Evolutionary conservation across 2,329 filamentous ascomycete species (phyloP).

Genomic region (Taxawa tesnikishii): DNA sequence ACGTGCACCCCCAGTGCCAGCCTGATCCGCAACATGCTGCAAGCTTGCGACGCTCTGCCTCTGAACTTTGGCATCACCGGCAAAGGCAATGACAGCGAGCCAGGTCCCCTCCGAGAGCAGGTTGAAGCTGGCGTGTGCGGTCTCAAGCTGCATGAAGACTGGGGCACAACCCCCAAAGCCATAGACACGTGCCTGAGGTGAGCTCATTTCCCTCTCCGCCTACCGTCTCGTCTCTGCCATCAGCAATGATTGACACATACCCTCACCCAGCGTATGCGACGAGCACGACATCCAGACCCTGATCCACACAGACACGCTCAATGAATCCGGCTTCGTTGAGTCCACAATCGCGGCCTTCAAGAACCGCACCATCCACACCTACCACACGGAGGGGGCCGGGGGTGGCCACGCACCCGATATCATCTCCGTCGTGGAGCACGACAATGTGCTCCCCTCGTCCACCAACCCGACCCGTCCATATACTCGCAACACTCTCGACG

Average conservation of each 20-base stretch:
- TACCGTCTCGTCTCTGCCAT: no score
- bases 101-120: slow-evolving; percentile 63
- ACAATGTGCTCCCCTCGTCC: slow-evolving; percentile 77
- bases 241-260: no score
- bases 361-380: slow-evolving; percentile 82
- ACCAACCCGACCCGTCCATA: slow-evolving; percentile 90
- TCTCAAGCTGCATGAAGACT: slow-evolving; percentile 91
- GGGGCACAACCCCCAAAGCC: slow-evolving; percentile 81
- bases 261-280: slow-evolving; percentile 70
- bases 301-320: slow-evolving; percentile 92
- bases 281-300: slow-evolving; percentile 85
- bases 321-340: slow-evolving; percentile 95
- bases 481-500: slow-evolving; percentile 84
- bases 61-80: slow-evolving; percentile 85
- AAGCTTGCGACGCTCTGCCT: slow-evolving; percentile 69
- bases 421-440: slow-evolving; percentile 80
- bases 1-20: slow-evolving; percentile 82
- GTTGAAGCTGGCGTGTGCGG: slow-evolving; percentile 74
- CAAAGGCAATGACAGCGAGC: slow-evolving; percentile 78
- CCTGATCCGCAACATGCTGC: slow-evolving; percentile 80
- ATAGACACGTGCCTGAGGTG: slow-evolving; percentile 89
- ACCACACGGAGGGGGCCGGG: slow-evolving; percentile 91
- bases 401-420: slow-evolving; percentile 94
- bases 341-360: slow-evolving; percentile 79
- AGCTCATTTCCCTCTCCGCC: no score